phyloP scores from a whole-genome alignment of 2,329 filamentous ascomycete genomes.

The Nemania abortiva region DNA sequence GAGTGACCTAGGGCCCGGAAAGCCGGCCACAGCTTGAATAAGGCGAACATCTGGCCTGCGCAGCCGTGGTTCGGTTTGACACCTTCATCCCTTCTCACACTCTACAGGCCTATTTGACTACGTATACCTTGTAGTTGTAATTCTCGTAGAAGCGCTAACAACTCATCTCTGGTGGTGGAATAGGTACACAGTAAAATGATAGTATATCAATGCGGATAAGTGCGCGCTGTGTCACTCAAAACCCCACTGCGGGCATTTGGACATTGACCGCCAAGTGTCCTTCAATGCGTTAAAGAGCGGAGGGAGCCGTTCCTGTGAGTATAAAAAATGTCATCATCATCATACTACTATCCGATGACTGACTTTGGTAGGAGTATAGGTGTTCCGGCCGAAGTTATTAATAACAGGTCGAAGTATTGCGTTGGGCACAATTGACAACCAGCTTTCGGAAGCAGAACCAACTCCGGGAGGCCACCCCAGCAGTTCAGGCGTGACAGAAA shows the following conservation, averaged over 20 bases:
- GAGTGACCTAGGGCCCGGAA: slow-evolving; percentile 17
- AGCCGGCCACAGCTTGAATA: slow-evolving; percentile 18
- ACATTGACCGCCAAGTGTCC: slow-evolving; percentile 20
- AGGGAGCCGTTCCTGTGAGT: slow-evolving; percentile 9
- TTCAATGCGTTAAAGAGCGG: background rate
- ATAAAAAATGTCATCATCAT: background rate
- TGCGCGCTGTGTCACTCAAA: background rate
- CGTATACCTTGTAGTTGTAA: background rate
- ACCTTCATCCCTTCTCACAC: background rate
- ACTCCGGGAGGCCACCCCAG: slow-evolving; percentile 15
- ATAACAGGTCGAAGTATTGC: slow-evolving; percentile 15
- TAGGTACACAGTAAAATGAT: background rate
- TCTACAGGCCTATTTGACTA: background rate
- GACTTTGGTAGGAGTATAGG: slow-evolving; percentile 11
- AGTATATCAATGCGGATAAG: background rate
- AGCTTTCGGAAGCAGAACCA: slow-evolving; percentile 9
- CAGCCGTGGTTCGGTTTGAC: slow-evolving; percentile 8
- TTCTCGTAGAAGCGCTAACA: background rate
- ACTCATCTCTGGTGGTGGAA: background rate
- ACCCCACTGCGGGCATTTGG: slow-evolving; percentile 1
- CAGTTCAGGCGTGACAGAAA: slow-evolving; percentile 8
- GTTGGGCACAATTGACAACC: slow-evolving; percentile 35
- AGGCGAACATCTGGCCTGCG: slow-evolving; percentile 10
- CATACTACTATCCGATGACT: background rate
- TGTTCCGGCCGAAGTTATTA: slow-evolving; percentile 17